phyloP scores from a whole-genome alignment of 2,329 filamentous ascomycete species.

The Calonectria honghensis region DNA sequence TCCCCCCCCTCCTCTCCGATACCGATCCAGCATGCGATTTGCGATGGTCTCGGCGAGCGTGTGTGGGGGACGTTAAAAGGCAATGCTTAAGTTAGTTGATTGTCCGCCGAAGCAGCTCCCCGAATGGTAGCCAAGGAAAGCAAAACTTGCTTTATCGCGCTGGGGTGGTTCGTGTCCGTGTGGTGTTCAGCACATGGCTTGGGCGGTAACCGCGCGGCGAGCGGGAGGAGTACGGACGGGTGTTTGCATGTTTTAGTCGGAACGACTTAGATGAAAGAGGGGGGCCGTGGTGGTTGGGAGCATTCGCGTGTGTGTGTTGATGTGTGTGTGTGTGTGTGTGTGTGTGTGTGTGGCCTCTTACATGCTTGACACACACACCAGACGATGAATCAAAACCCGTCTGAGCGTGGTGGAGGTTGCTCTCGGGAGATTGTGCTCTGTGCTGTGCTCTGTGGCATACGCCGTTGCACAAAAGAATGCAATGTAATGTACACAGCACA shows the following conservation, averaged over 20 bases:
- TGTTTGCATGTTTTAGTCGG: slow-evolving; percentile 24
- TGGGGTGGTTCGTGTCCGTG: slow-evolving; percentile 11
- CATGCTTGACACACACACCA: background rate
- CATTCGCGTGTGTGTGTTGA: background rate
- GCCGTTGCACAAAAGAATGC: background rate
- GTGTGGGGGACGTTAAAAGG: slow-evolving; percentile 21
- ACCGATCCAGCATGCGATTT: slow-evolving; percentile 5
- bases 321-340: background rate
- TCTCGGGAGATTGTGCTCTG: background rate
- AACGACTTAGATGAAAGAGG: background rate
- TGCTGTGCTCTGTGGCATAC: background rate
- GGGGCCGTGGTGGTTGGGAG: background rate
- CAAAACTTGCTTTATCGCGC: slow-evolving; percentile 10
- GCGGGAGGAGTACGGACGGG: slow-evolving; percentile 13
- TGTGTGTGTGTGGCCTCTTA: slow-evolving; percentile 4
- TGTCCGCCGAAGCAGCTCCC: slow-evolving; percentile 19
- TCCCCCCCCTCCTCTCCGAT: background rate
- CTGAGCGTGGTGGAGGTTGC: background rate
- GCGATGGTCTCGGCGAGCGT: background rate
- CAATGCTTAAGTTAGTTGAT: slow-evolving; percentile 15
- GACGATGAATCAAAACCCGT: background rate
- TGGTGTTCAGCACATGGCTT: slow-evolving; percentile 5
- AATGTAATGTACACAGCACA: background rate
- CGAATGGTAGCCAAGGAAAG: slow-evolving; percentile 6
- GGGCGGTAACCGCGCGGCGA: slow-evolving; percentile 21